phyloP scores from a whole-genome alignment of 108 stramenopile species.

The Skeletonema tropicum region DNA sequence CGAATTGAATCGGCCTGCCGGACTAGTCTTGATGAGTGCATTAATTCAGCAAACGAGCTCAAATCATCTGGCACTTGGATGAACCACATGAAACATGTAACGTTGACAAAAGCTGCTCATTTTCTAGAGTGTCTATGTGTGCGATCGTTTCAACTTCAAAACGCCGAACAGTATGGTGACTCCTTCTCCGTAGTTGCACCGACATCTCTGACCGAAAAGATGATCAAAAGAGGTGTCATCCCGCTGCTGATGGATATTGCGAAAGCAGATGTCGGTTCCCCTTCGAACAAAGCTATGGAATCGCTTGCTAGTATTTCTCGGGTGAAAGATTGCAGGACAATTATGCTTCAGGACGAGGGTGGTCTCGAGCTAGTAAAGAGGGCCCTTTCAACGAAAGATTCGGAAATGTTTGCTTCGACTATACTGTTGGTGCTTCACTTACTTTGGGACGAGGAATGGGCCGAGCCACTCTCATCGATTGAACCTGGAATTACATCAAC shows the following conservation, averaged over 20 bases:
- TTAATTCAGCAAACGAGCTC: background rate
- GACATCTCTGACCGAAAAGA: background rate
- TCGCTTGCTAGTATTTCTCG: constrained; percentile 4
- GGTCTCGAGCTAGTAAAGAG: background rate
- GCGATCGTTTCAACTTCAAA: background rate
- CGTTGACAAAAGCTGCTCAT: background rate
- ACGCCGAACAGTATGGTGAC: background rate
- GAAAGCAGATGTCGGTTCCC: background rate
- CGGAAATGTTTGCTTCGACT: background rate
- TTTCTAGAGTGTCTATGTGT: background rate
- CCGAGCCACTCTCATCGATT: constrained; percentile 2
- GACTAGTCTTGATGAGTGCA: background rate
- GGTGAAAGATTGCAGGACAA: background rate
- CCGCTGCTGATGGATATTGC: constrained; percentile 8
- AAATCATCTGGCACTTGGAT: background rate
- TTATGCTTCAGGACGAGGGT: background rate
- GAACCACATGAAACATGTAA: background rate
- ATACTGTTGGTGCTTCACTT: background rate
- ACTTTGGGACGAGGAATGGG: constrained; percentile 17
- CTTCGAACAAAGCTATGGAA: background rate
- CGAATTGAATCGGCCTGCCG: background rate
- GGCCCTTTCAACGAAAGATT: background rate
- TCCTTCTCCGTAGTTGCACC: background rate
- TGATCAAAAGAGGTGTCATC: constrained; percentile 10
- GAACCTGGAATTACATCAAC: background rate